Evolutionary conservation across 805 yeast species (phyloP), one percentile per base, ranked within the genome.

Genomic region (Starmerella bacillaris): DNA sequence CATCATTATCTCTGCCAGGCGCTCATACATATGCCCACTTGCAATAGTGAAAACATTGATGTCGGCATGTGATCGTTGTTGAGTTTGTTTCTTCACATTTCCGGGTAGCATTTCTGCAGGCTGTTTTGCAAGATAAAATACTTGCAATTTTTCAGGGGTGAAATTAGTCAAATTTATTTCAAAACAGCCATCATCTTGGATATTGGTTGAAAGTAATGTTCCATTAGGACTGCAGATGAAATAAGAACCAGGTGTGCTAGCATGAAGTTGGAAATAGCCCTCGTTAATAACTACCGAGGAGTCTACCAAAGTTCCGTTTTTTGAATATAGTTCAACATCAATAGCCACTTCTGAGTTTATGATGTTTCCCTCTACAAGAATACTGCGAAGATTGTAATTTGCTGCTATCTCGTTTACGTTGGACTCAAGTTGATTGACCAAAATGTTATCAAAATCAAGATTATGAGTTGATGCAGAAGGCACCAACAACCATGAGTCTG

Each of bases 21-120:
- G 58, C 51, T 80, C 93, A 51, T 80, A 79, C 26, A 72, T 54
- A 43, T 72, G 80, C 0, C 93, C 93, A 43, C 84, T 72, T 1
- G 92, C 86, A 28, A 80, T 74, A 1, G 84, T 66, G 57, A 80
- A 82, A 26, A 80, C 73, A 51, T 80, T 80, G 31, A 80, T 68
- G 11, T 72, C 77, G 0, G 84, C 78, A 18, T 64, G 29, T 18
- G n/a, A 7, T 22, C 24, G 24, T 12, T 9, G 9, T 22, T 9
- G 9, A n/a, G n/a, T n/a, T n/a, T n/a, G n/a, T n/a, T n/a, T n/a
- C n/a, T n/a, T n/a, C n/a, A n/a, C n/a, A n/a, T n/a, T n/a, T n/a
- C n/a, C n/a, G n/a, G n/a, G n/a, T n/a, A n/a, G n/a, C 24, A 22
- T 22, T 12, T 26, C 14, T n/a, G 9, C 12, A 11, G 26, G 26